Evolutionary conservation across 1,284 basidiomycete species (phyloP), one percentile per base, ranked within the genome.

Genomic region (Peniophora sp.): DNA sequence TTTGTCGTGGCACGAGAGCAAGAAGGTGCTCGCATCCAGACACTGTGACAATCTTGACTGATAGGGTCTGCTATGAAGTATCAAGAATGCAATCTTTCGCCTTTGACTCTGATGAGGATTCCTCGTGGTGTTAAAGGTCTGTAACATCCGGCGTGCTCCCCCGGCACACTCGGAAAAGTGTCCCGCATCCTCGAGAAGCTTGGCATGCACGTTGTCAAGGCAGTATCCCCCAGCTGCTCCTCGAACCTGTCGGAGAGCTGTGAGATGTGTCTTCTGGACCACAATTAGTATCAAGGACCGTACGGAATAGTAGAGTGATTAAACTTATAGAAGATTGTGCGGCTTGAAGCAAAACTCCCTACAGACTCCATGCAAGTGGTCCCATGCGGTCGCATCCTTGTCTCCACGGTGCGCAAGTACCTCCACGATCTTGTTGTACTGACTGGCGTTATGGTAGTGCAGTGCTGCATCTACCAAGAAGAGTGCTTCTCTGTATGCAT

Each of bases 341-440:
- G 69, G 66, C 39, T 70, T 71, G 49, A 79, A 68, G 53, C 76
- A 85, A 53, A 71, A 73, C 0, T 83, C 53, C n/a, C 73, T 71
- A 0, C 77, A 76, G 6, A 76, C 73, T 0, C 67, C 68, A 11
- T 66, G 68, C 32, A 86, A 70, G 61, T 67, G 3, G 73, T 64
- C 0, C 64, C 68, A 3, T 74, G 63, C 2, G 59, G 58, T 0
- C 51, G 37, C 41, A 9, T 69, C 56, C 37, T 83, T 69, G 18
- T 41, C 37, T 8, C 8, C 8, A n/a, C n/a, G 37, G 18, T 41
- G 37, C 18, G 37, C 37, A 5, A 84, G 62, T 11, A 81, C 64
- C 1, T 68, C 60, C 0, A 83, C 70, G 0, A 79, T 79, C 47
- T 82, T 67, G 23, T 78, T 76, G 47, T 83, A 84, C 47, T 63